Percentiles rank a stretch among this genome's conserved stretches.
Conservation (phyloP, 1,139 yeast species). For the Spathaspora sp. region DNA sequence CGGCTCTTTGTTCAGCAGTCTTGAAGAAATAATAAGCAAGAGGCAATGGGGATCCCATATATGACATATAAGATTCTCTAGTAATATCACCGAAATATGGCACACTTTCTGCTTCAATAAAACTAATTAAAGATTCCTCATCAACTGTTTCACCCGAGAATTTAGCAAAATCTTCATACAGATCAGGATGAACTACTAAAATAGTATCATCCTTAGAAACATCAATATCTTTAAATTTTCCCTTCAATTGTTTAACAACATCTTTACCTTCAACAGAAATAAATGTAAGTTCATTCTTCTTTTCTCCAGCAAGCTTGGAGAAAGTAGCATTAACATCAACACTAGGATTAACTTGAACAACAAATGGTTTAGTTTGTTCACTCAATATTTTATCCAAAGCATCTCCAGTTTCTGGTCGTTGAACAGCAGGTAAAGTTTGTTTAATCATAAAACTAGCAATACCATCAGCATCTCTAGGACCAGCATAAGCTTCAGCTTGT, state of each 20-base stretch:
- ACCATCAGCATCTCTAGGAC: constrained; percentile 80
- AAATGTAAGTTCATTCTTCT: constrained; percentile 65
- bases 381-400: constrained; percentile 50
- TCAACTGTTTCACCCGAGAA: constrained; percentile 19
- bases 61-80: constrained; percentile 75
- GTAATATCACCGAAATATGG: constrained; percentile 92
- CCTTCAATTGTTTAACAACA: constrained; percentile 25
- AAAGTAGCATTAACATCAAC: constrained; percentile 47
- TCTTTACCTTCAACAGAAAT: constrained; percentile 51
- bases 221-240: constrained; percentile 21
- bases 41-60: constrained; percentile 73
- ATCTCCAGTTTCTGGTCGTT: constrained; percentile 45
- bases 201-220: constrained; percentile 27
- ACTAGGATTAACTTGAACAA: constrained; percentile 50
- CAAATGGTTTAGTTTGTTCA: constrained; percentile 51
- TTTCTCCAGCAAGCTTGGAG: constrained; percentile 50
- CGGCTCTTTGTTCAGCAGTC: constrained; percentile 62
- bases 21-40: constrained; percentile 86
- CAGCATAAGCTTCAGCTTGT: constrained; percentile 63
- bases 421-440: constrained; percentile 81
- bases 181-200: constrained; percentile 39
- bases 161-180: constrained; percentile 31
- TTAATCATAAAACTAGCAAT: constrained; percentile 79
- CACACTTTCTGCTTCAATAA: constrained; percentile 67
- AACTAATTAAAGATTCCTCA: constrained; percentile 44